Percentiles rank a stretch among this genome's conserved stretches.
phyloP scores from a whole-genome alignment of 2,329 filamentous ascomycete species.

The Aureobasidium sp. region DNA sequence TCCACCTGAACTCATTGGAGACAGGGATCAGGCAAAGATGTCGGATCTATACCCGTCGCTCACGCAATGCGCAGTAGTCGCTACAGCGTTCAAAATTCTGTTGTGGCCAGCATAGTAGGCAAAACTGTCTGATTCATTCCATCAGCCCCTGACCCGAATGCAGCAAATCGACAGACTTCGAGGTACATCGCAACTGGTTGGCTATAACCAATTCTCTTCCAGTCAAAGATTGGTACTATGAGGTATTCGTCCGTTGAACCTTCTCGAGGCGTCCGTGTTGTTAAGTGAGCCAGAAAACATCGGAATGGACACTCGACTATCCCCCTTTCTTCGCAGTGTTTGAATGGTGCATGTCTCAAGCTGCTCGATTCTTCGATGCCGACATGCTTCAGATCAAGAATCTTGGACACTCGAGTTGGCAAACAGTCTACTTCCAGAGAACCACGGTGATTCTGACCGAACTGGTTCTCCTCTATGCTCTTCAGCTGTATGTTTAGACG shows the following conservation, averaged over 20 bases:
- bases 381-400: slow-evolving; percentile 76
- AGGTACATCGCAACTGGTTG: slow-evolving; percentile 98
- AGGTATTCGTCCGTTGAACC: slow-evolving; percentile 43
- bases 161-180: slow-evolving; percentile 98
- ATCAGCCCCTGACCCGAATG: slow-evolving; percentile 16
- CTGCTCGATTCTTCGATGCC: slow-evolving; percentile 69
- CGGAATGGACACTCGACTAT: slow-evolving; percentile 99
- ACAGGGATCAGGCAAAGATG: slow-evolving; percentile 45
- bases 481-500: slow-evolving; percentile 56
- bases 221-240: slow-evolving; percentile 86
- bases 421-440: slow-evolving; percentile 89
- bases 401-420: slow-evolving; percentile 82
- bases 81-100: slow-evolving; percentile 82
- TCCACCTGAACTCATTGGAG: not conserved
- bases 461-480: slow-evolving; percentile 72
- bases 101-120: slow-evolving; percentile 91
- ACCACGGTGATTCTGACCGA: slow-evolving; percentile 82
- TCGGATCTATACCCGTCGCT: slow-evolving; percentile 79
- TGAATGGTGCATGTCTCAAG: slow-evolving; percentile 84
- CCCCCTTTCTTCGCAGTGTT: slow-evolving; percentile 97
- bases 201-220: slow-evolving; percentile 89
- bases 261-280: slow-evolving; percentile 15
- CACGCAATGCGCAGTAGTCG: slow-evolving; percentile 76
- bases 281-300: slow-evolving; percentile 58
- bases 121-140: slow-evolving; percentile 12